A percentile compares a stretch with the other conserved stretches of the same genome.
These are phyloP conservation scores for Penicillium alfredii DNA, from an alignment of 495 filamentous ascomycete genomes.

Conservation along the genomic window DNA sequence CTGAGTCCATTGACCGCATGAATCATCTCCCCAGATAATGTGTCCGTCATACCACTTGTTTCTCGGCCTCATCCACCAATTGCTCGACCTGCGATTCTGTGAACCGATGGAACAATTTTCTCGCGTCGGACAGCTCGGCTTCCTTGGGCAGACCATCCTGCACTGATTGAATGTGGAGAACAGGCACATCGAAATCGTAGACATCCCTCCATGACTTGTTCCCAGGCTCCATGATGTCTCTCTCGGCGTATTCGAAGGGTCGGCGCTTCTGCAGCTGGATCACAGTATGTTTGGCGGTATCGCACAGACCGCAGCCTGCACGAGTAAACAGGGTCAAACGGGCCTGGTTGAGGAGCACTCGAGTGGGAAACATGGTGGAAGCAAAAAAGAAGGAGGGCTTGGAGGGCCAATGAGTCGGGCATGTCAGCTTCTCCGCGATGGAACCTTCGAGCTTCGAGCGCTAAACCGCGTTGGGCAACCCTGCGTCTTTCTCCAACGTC, in stretches of 20 bases:
- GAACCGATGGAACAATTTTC: conserved; percentile 83
- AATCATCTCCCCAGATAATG: too few species aligned
- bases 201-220: conserved; percentile 66
- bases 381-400: conserved; percentile 1
- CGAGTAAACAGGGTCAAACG: conserved; percentile 82
- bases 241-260: conserved; percentile 70
- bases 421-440: conserved; percentile 21
- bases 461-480: conserved; percentile 33
- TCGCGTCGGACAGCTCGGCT: conserved; percentile 44
- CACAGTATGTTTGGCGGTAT: conserved; percentile 67
- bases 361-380: conserved; percentile 32
- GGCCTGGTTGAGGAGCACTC: conserved; percentile 46
- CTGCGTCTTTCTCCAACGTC: conserved; percentile 7
- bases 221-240: conserved; percentile 66
- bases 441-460: conserved; percentile 46
- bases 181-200: conserved; percentile 88
- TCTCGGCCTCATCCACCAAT: conserved; percentile 61
- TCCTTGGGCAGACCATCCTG: conserved; percentile 25
- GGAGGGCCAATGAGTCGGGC: background rate
- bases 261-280: conserved; percentile 60
- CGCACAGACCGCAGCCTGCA: conserved; percentile 71
- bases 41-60: conserved; percentile 9
- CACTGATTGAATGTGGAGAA: conserved; percentile 61
- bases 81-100: conserved; percentile 60
- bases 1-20: background rate